Evolutionary conservation across 257 asterid genomes (phyloP).

Genomic region (Fraxinus cuspidata): DNA sequence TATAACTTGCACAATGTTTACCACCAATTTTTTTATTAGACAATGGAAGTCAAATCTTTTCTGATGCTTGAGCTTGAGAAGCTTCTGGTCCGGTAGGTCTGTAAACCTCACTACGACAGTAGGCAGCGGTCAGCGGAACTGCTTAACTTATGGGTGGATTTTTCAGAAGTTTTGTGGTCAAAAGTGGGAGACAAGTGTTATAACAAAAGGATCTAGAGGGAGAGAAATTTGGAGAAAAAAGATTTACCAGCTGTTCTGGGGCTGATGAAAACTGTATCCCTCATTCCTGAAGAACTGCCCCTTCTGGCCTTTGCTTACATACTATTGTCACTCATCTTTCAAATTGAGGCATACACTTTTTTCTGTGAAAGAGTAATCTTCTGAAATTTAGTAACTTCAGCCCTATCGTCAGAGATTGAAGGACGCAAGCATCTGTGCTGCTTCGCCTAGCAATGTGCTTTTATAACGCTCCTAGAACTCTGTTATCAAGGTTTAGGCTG

Average conservation of each 20-base stretch:
- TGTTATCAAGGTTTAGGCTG: neutral
- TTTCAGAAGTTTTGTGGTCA: neutral
- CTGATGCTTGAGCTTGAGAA: no score
- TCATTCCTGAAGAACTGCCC: neutral
- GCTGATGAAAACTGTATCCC: neutral
- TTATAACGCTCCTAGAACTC: neutral
- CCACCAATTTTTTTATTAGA: no score
- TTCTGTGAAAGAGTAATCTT: neutral
- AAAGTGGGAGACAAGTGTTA: neutral
- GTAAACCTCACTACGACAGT: no score
- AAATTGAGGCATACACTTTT: conserved; percentile 4
- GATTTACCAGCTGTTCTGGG: neutral
- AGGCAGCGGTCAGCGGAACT: neutral
- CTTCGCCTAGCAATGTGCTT: neutral
- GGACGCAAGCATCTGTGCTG: neutral
- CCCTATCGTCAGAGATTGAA: neutral
- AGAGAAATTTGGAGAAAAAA: neutral
- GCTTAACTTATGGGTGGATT: neutral
- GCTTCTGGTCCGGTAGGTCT: no score
- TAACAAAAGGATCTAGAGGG: neutral
- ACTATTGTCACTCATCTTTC: neutral
- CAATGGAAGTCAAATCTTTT: neutral
- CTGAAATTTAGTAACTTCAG: neutral
- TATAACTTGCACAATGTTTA: no score
- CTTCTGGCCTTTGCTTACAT: neutral